Evolutionary conservation across 768 basidiomycete genomes (phyloP), one percentile per base, ranked within the genome.

Genomic region (Hygrophoropsis aurantiaca): DNA sequence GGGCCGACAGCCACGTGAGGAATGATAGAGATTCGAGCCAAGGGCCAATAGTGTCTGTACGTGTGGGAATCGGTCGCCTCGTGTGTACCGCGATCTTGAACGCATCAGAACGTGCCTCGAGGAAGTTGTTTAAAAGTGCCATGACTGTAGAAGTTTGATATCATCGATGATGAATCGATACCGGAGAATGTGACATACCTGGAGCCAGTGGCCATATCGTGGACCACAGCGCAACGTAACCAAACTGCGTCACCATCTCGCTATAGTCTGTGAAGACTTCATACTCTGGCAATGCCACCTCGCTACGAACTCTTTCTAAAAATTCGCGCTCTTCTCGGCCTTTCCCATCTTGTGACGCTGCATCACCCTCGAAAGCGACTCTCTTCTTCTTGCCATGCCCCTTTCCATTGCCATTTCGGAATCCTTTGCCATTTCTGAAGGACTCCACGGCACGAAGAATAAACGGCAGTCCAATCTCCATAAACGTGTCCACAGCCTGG

Each of bases 231-330:
- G 82, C 83, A 24, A 97, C 83, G 61, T 95, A 94, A 0, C 95
- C 94, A 63, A 95, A 97, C 59, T 94, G 92, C 8, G 88, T 87
- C 13, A 90, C 90, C 94, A 99, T 97, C 71, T 99, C 97, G 58
- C 82, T 84, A 66, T 95, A 99, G 68, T 97, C 95, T 43, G 74
- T 80, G 58, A 91, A 94, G 5, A 87, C 71, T 27, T 84, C 79
- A 58, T 94, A 94, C 32, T 84, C 84, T 0, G 94, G 89, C 40
- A 94, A 72, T 20, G 80, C 79, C 5, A 85, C 84, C 69, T 98
- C 86, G 41, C 71, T 70, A 47, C 92, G 74, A 20, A 97, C 85
- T 39, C 75, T 70, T 57, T 90, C 87, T 62, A 99, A 66, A 60
- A 93, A 94, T 45, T 78, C 79, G 35, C 84, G 74, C 62, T 97